A percentile compares a stretch with the other conserved stretches of the same genome.
These are phyloP conservation scores for Hymenoscyphus repandus DNA, from an alignment of 2,329 filamentous ascomycete species.

Conservation along the genomic window DNA sequence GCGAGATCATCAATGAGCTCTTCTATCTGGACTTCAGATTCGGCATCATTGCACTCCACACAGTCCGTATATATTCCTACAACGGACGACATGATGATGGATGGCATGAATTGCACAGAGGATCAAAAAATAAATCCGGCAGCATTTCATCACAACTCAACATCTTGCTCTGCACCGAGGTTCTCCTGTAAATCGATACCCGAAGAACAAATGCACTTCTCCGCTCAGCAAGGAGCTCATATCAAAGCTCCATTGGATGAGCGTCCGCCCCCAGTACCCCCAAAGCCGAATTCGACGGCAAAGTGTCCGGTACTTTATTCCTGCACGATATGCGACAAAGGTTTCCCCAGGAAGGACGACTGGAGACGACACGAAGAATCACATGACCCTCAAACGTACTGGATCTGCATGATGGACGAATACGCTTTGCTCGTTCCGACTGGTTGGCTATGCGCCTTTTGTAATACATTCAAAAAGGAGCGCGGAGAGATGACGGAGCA, in stretches of 20 bases:
- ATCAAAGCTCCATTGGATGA: background rate
- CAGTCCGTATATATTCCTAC: conserved; percentile 6
- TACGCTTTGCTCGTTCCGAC: conserved; percentile 1
- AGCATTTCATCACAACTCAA: background rate
- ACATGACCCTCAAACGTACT: conserved; percentile 20
- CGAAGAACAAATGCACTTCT: background rate
- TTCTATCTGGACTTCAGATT: conserved; percentile 15
- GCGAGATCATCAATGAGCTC: conserved; percentile 14
- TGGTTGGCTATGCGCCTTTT: conserved; percentile 19
- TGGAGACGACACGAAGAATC: conserved; percentile 23
- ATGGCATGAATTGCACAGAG: background rate
- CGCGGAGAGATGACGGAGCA: conserved; percentile 14
- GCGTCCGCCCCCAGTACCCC: conserved; percentile 3
- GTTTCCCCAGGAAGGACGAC: conserved; percentile 20
- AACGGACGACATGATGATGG: conserved; percentile 1
- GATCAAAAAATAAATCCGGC: background rate
- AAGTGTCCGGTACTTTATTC: conserved; percentile 11
- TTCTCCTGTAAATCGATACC: conserved; percentile 6
- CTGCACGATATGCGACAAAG: conserved; percentile 16
- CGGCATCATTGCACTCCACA: conserved; percentile 10
- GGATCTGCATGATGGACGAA: conserved; percentile 19
- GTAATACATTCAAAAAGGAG: conserved; percentile 4
- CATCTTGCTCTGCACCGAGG: background rate
- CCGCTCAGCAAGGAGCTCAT: background rate
- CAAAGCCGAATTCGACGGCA: background rate